Conservation (phyloP, 2,329 filamentous ascomycete genomes). For the Aspergillus spinulosporus region DNA sequence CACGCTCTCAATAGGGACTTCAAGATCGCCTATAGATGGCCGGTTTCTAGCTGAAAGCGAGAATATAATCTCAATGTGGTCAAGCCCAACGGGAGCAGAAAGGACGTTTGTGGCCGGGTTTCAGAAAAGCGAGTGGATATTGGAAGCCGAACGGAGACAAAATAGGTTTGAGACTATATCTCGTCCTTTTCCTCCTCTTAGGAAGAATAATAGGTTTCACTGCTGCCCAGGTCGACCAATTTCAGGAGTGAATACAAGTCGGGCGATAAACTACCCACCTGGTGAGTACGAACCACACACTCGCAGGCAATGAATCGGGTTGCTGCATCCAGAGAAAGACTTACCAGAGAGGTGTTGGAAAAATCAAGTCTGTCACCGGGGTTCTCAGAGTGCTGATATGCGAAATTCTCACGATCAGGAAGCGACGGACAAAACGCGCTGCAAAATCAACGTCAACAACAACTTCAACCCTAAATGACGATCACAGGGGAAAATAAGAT, state of each 20-base stretch:
- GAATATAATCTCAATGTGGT: constrained; percentile 12
- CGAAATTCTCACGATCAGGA: constrained; percentile 24
- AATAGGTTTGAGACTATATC: constrained; percentile 25
- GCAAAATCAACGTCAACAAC: constrained; percentile 37
- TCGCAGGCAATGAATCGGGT: constrained; percentile 25
- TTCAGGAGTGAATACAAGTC: constrained; percentile 32
- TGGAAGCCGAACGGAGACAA: constrained; percentile 21
- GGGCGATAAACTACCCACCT: constrained; percentile 40
- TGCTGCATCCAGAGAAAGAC: constrained; percentile 34
- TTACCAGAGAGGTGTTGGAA: constrained; percentile 28
- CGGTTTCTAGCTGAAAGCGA: constrained; percentile 22
- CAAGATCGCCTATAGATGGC: constrained; percentile 22
- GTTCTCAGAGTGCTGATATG: constrained; percentile 33
- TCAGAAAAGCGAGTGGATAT: constrained; percentile 19
- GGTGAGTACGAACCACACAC: constrained; percentile 39
- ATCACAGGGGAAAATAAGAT: constrained; percentile 29
- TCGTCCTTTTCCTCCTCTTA: constrained; percentile 18
- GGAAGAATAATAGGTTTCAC: constrained; percentile 15
- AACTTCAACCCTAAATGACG: constrained; percentile 24
- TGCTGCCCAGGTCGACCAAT: constrained; percentile 14
- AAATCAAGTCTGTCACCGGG: constrained; percentile 26
- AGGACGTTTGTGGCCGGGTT: constrained; percentile 20
- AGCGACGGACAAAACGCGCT: constrained; percentile 26
- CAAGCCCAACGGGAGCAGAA: constrained; percentile 15
- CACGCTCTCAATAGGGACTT: constrained; percentile 24